A percentile compares a stretch with the other conserved stretches of the same genome.
Conservation (phyloP, 805 yeast species). For the Candida nitratophila region DNA sequence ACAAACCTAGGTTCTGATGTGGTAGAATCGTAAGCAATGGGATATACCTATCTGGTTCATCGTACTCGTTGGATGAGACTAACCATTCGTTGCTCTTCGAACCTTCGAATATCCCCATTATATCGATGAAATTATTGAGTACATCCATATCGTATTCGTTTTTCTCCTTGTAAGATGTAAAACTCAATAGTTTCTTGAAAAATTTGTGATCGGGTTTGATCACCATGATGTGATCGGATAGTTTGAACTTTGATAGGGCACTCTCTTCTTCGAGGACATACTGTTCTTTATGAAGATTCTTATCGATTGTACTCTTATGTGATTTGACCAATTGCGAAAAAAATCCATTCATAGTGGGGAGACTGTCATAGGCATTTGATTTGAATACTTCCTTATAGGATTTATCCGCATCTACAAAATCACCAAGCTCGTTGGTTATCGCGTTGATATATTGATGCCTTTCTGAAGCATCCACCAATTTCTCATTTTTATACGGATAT, state of each 20-base stretch:
- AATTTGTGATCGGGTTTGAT: slow-evolving; percentile 36
- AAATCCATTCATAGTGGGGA: neutral
- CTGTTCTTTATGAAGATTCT: too few relatives aligned
- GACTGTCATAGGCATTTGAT: too few relatives aligned
- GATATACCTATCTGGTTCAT: slow-evolving; percentile 8
- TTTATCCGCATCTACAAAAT: neutral
- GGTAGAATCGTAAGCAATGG: slow-evolving; percentile 37
- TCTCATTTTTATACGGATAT: neutral
- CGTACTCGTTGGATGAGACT: neutral
- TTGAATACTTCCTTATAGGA: too few relatives aligned
- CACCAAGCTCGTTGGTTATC: neutral
- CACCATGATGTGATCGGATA: slow-evolving; percentile 51
- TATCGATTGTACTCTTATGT: too few relatives aligned
- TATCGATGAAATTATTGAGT: slow-evolving; percentile 29
- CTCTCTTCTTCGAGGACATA: slow-evolving; percentile 6
- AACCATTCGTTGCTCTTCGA: neutral
- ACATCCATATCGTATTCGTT: slow-evolving; percentile 53
- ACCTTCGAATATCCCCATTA: slow-evolving; percentile 9
- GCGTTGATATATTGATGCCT: neutral
- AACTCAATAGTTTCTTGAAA: slow-evolving; percentile 16
- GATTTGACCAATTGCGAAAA: neutral
- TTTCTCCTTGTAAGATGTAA: slow-evolving; percentile 17
- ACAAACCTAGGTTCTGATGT: slow-evolving; percentile 41
- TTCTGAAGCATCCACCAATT: neutral
- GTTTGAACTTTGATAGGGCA: slow-evolving; percentile 8